Conservation (phyloP, 371 early-diverging fungal genomes). For the Choanephora cucurbitarum region DNA sequence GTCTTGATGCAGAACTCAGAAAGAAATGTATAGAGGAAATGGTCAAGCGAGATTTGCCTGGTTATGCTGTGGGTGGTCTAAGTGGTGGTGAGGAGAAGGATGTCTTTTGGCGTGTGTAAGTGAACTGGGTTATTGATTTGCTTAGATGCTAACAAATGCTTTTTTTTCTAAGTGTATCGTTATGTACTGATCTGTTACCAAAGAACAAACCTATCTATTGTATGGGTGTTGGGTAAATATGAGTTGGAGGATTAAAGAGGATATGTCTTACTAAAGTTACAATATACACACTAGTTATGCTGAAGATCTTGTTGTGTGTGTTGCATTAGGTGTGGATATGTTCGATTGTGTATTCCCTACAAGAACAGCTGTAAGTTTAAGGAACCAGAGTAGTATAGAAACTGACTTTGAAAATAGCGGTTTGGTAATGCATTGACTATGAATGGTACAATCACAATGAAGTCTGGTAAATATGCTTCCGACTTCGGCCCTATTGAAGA, state of each 20-base stretch:
- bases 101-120: constrained; percentile 84
- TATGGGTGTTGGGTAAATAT: constrained; percentile 94
- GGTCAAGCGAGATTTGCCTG: constrained; percentile 86
- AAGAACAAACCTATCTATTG: constrained; percentile 91
- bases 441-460: constrained; percentile 74
- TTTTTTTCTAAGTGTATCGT: constrained; percentile 75
- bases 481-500: constrained; percentile 82
- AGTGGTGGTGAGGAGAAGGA: constrained; percentile 96
- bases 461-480: constrained; percentile 59
- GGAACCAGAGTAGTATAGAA: not conserved
- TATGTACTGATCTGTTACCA: constrained; percentile 86
- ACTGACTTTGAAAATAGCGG: constrained; percentile 47
- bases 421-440: constrained; percentile 92
- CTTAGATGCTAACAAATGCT: too few species aligned
- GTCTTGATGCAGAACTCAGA: constrained; percentile 77
- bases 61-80: constrained; percentile 95
- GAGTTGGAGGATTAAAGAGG: not conserved
- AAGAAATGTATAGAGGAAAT: constrained; percentile 84
- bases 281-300: constrained; percentile 85
- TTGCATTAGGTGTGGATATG: constrained; percentile 96
- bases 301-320: constrained; percentile 91
- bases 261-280: constrained; percentile 7
- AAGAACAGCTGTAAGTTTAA: constrained; percentile 79
- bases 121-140: constrained; percentile 1
- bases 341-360: constrained; percentile 98